Conservation (phyloP, 768 basidiomycete genomes). For the Boletus subcaerulescens region DNA sequence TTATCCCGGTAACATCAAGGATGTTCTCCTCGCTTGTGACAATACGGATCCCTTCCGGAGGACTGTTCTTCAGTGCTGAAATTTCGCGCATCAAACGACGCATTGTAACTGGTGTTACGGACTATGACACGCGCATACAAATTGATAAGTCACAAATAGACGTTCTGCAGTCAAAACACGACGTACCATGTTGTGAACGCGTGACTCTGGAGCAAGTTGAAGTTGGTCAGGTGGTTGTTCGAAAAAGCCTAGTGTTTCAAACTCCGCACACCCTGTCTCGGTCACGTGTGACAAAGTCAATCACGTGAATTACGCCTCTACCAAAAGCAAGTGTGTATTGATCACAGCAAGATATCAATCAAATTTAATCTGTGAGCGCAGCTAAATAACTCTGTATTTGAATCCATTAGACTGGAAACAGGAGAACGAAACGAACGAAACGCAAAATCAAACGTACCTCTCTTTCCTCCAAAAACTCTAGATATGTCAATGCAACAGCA, state of each 20-base stretch:
- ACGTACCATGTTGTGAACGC: slow-evolving; percentile 23
- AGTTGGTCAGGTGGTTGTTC: slow-evolving; percentile 8
- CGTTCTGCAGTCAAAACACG: neutral
- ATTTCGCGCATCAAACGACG: slow-evolving; percentile 89
- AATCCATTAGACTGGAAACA: neutral
- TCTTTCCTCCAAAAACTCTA: slow-evolving; percentile 74
- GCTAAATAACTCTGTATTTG: slow-evolving; percentile 53
- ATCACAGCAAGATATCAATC: slow-evolving; percentile 5
- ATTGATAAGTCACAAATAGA: neutral
- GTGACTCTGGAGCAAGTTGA: slow-evolving; percentile 5
- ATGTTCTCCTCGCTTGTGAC: slow-evolving; percentile 86
- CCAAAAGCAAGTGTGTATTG: slow-evolving; percentile 5
- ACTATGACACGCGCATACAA: slow-evolving; percentile 23
- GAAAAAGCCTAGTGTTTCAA: slow-evolving; percentile 24
- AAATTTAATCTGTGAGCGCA: slow-evolving; percentile 42
- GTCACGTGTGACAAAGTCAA: slow-evolving; percentile 30
- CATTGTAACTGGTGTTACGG: slow-evolving; percentile 54
- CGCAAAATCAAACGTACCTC: slow-evolving; percentile 50
- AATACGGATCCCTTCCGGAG: slow-evolving; percentile 91
- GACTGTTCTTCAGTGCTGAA: slow-evolving; percentile 71
- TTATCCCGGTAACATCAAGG: slow-evolving; percentile 81
- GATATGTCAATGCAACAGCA: slow-evolving; percentile 67
- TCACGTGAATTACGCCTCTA: slow-evolving; percentile 16
- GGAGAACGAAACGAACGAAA: neutral
- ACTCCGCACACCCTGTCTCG: slow-evolving; percentile 19